Percentiles rank a stretch among this genome's conserved stretches.
Evolutionary conservation across 129 eudicot species (phyloP).

Genomic region (Centella asiatica): DNA sequence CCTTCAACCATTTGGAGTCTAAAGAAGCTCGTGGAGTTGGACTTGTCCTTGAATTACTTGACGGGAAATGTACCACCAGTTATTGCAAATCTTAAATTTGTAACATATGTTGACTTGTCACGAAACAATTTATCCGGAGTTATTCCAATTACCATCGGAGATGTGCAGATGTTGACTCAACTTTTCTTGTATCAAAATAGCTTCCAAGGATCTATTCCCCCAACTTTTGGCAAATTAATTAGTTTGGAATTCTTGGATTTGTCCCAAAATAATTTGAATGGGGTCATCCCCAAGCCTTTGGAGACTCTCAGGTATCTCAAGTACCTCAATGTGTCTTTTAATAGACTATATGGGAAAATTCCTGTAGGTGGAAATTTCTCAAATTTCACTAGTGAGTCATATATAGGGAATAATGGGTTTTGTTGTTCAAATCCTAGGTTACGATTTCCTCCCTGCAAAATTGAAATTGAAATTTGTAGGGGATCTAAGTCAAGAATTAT

Average conservation of each 20-base stretch:
- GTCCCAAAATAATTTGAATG: constrained; percentile 15
- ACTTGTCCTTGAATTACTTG: constrained; percentile 22
- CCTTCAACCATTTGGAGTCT: constrained; percentile 14
- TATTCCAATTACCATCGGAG: constrained; percentile 11
- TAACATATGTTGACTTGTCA: constrained; percentile 1
- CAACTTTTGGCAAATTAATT: constrained; percentile 14
- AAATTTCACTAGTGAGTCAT: constrained; percentile 16
- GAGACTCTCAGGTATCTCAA: constrained; percentile 10
- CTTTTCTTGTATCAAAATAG: constrained; percentile 12
- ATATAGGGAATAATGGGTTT: neutral
- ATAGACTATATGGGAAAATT: constrained; percentile 14
- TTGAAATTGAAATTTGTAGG: no score
- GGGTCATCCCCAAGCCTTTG: constrained; percentile 16
- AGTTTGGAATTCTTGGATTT: constrained; percentile 13
- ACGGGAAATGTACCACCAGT: constrained; percentile 10
- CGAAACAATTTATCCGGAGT: constrained; percentile 14
- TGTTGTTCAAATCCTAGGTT: no score
- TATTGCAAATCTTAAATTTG: constrained; percentile 5
- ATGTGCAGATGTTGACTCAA: neutral
- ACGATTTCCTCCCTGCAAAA: no score
- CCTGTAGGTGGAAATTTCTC: constrained; percentile 15
- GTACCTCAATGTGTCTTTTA: constrained; percentile 13
- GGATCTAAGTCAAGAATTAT: no score
- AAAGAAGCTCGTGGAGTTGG: constrained; percentile 13
- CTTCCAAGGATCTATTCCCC: constrained; percentile 19